Evolutionary conservation across 345 rosid genomes (phyloP).

Genomic region (Syzygium jambos): DNA sequence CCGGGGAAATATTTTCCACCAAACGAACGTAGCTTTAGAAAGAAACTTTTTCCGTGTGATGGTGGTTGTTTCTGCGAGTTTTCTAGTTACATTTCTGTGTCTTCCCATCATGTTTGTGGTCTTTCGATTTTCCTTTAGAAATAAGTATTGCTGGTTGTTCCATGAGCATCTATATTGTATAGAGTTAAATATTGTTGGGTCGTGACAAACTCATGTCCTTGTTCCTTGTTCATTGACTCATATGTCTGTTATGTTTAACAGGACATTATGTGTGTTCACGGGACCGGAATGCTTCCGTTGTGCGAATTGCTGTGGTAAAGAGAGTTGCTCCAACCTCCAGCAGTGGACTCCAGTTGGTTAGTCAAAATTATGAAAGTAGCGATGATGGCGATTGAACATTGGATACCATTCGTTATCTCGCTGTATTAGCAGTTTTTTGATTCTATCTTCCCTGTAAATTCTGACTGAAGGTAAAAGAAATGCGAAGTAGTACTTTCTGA

Average conservation of each 20-base stretch:
- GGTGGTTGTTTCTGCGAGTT: too few species aligned
- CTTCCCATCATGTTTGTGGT: too few species aligned
- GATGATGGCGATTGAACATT: conserved; percentile 15
- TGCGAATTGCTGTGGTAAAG: conserved; percentile 38
- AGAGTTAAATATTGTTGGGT: too few species aligned
- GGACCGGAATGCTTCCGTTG: background rate
- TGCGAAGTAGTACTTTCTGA: background rate
- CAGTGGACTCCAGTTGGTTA: conserved; percentile 38
- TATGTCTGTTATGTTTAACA: background rate
- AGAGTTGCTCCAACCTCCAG: conserved; percentile 24
- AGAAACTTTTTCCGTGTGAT: too few species aligned
- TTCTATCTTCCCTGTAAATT: background rate
- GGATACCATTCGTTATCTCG: too few species aligned
- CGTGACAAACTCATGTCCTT: too few species aligned
- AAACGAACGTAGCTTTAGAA: too few species aligned
- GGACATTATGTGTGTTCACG: background rate
- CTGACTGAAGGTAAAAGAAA: background rate
- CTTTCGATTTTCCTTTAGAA: too few species aligned
- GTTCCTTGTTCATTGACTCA: background rate
- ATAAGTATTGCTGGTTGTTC: too few species aligned
- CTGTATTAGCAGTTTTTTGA: background rate
- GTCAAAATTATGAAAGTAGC: conserved; percentile 48
- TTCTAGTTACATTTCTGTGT: too few species aligned
- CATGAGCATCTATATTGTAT: too few species aligned
- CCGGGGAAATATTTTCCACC: too few species aligned